These are phyloP conservation scores for Hymenoscyphus infarciens DNA, from an alignment of 2,329 filamentous ascomycete species.

Conservation along the genomic window DNA sequence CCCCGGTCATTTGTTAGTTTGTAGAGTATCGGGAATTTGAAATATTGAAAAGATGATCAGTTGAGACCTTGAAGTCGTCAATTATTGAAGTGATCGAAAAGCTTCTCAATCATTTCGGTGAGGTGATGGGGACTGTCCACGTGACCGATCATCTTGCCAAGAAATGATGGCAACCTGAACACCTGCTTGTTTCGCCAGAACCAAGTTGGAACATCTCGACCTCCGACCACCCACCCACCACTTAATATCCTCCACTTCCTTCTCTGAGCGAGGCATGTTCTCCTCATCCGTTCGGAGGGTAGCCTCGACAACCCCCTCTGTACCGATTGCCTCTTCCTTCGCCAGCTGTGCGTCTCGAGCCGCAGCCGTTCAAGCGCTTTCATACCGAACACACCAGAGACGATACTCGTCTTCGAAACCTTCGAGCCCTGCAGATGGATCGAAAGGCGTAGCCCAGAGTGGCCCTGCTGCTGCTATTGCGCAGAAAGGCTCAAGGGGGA, in stretches of 20 bases:
- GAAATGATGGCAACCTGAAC: neutral
- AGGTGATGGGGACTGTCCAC: neutral
- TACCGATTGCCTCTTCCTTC: slow-evolving; percentile 29
- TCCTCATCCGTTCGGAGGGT: slow-evolving; percentile 35
- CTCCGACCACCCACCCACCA: neutral
- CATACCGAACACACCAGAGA: slow-evolving; percentile 33
- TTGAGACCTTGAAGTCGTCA: too few species aligned
- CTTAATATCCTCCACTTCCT: neutral
- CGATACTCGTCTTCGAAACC: slow-evolving; percentile 39
- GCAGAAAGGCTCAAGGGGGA: slow-evolving; percentile 45
- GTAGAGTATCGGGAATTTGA: neutral
- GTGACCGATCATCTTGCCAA: slow-evolving; percentile 7
- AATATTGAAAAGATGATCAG: neutral
- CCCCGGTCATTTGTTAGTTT: neutral
- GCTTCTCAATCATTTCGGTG: too few species aligned
- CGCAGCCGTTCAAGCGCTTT: slow-evolving; percentile 27
- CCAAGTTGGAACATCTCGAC: slow-evolving; percentile 5
- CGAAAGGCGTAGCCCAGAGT: slow-evolving; percentile 29
- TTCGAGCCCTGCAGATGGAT: slow-evolving; percentile 37
- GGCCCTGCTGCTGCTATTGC: slow-evolving; percentile 27
- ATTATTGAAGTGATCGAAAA: too few species aligned
- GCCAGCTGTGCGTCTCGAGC: slow-evolving; percentile 28
- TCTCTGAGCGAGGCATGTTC: slow-evolving; percentile 32
- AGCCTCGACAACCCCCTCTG: slow-evolving; percentile 27
- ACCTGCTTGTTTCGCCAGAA: slow-evolving; percentile 5